phyloP scores from a whole-genome alignment of 176 grass and related monocot species.

The Aegilops speltoides region DNA sequence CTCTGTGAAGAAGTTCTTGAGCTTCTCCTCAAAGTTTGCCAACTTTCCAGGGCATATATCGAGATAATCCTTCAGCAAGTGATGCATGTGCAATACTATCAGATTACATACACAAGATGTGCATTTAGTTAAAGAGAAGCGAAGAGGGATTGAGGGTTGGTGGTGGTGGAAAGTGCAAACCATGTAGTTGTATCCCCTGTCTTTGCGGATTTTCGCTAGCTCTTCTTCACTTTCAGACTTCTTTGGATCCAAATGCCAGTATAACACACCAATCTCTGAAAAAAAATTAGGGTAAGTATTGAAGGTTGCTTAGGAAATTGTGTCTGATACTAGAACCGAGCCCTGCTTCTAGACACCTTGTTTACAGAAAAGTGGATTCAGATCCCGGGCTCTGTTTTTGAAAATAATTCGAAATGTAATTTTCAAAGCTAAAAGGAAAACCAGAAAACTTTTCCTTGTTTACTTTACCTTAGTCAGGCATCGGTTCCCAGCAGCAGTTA shows the following conservation, averaged over 20 bases:
- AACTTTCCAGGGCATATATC: slow-evolving; percentile 81
- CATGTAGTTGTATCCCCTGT: slow-evolving; percentile 85
- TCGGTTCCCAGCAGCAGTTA: not conserved
- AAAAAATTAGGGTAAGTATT: not conserved
- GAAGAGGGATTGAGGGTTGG: not conserved
- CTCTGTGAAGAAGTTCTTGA: slow-evolving; percentile 81
- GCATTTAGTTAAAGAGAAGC: not conserved
- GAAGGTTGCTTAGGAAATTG: not conserved
- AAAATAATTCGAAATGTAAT: too few species aligned
- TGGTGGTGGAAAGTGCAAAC: slow-evolving; percentile 25
- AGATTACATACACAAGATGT: slow-evolving; percentile 8
- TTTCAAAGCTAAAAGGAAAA: too few species aligned
- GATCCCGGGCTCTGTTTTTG: not conserved
- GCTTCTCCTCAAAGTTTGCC: slow-evolving; percentile 89
- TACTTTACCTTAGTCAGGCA: too few species aligned
- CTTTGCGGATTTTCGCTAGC: slow-evolving; percentile 70
- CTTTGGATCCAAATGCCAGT: slow-evolving; percentile 82
- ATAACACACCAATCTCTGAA: slow-evolving; percentile 83
- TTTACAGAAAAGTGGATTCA: not conserved
- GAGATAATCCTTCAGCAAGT: slow-evolving; percentile 58
- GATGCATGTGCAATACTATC: slow-evolving; percentile 4
- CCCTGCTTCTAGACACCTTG: not conserved
- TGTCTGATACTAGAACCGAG: not conserved
- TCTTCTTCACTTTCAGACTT: slow-evolving; percentile 69
- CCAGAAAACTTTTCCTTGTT: too few species aligned